These are phyloP conservation scores for Monilinia aucupariae DNA, from an alignment of 2,329 filamentous ascomycete genomes.

Conservation along the genomic window DNA sequence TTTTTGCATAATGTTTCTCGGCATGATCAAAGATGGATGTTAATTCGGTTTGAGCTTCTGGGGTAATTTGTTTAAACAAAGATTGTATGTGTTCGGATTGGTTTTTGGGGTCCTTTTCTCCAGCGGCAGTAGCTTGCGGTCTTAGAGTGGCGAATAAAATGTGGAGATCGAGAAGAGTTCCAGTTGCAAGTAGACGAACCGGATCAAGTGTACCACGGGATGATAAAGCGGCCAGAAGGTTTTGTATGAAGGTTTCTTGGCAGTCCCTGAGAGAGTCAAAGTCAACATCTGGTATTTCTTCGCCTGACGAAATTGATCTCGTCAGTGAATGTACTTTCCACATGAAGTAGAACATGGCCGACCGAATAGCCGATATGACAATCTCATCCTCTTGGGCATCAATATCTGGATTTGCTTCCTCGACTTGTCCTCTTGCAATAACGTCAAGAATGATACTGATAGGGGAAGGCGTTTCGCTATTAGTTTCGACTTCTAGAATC, in stretches of 20 bases:
- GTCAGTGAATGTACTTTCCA: slow-evolving; percentile 72
- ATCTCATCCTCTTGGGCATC: slow-evolving; percentile 76
- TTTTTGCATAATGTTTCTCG: slow-evolving; percentile 74
- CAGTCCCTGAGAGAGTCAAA: slow-evolving; percentile 55
- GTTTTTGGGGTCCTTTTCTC: slow-evolving; percentile 38
- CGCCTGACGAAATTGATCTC: slow-evolving; percentile 47
- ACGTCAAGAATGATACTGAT: slow-evolving; percentile 69
- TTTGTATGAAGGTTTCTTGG: slow-evolving; percentile 53
- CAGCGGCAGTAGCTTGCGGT: slow-evolving; percentile 39
- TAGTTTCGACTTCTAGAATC: slow-evolving; percentile 60
- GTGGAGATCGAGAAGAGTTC: slow-evolving; percentile 75
- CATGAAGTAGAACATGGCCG: slow-evolving; percentile 85
- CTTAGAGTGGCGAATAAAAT: slow-evolving; percentile 72
- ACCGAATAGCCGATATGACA: slow-evolving; percentile 68
- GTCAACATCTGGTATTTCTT: slow-evolving; percentile 52
- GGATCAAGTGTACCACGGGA: slow-evolving; percentile 68
- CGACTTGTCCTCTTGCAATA: slow-evolving; percentile 66
- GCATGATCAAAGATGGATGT: slow-evolving; percentile 70
- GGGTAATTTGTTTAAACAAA: slow-evolving; percentile 64
- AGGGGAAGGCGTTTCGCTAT: slow-evolving; percentile 43
- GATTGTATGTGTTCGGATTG: slow-evolving; percentile 51
- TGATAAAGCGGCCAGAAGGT: slow-evolving; percentile 63
- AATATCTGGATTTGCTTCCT: slow-evolving; percentile 59
- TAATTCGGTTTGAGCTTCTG: slow-evolving; percentile 58
- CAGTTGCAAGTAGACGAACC: slow-evolving; percentile 68